Conservation (phyloP, 2,329 filamentous ascomycete genomes). For the Paecilomyces sp. region DNA sequence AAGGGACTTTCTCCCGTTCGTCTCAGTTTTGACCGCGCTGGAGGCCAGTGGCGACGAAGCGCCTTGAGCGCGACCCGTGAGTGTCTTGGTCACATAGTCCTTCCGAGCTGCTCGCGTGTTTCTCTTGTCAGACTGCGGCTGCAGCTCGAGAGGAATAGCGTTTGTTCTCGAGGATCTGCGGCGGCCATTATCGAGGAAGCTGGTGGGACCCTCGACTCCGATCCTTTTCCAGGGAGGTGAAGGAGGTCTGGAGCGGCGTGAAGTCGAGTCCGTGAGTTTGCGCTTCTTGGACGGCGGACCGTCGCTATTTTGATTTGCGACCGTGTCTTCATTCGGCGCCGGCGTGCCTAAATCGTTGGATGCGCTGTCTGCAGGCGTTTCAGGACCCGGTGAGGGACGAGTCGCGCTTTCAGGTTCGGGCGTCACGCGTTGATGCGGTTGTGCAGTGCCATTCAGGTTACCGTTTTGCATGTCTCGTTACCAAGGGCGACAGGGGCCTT, state of each 20-base stretch:
- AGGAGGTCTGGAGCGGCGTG: slow-evolving; percentile 30
- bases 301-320: slow-evolving; percentile 21
- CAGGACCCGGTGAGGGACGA: slow-evolving; percentile 13
- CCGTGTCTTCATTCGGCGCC: slow-evolving; percentile 22
- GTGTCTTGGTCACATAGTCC: slow-evolving; percentile 22
- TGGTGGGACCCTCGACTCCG: slow-evolving; percentile 77
- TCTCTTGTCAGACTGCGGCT: slow-evolving; percentile 41
- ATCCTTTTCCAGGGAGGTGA: slow-evolving; percentile 94
- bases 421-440: slow-evolving; percentile 32
- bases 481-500: slow-evolving; percentile 35
- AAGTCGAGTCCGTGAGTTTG: slow-evolving; percentile 32
- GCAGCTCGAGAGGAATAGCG: slow-evolving; percentile 39
- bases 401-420: slow-evolving; percentile 17
- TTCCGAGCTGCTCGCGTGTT: slow-evolving; percentile 36
- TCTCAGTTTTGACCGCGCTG: slow-evolving; percentile 18
- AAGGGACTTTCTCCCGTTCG: slow-evolving; percentile 20
- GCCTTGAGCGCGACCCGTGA: slow-evolving; percentile 15
- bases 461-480: slow-evolving; percentile 43
- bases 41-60: slow-evolving; percentile 25
- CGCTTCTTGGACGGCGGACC: slow-evolving; percentile 40
- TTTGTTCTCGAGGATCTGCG: slow-evolving; percentile 55
- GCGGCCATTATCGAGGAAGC: slow-evolving; percentile 60
- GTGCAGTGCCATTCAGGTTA: slow-evolving; percentile 32
- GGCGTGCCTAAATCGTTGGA: slow-evolving; percentile 16
- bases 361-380: slow-evolving; percentile 14